Evolutionary conservation across 345 rosid species (phyloP).

Genomic region (Heritiera littoralis): DNA sequence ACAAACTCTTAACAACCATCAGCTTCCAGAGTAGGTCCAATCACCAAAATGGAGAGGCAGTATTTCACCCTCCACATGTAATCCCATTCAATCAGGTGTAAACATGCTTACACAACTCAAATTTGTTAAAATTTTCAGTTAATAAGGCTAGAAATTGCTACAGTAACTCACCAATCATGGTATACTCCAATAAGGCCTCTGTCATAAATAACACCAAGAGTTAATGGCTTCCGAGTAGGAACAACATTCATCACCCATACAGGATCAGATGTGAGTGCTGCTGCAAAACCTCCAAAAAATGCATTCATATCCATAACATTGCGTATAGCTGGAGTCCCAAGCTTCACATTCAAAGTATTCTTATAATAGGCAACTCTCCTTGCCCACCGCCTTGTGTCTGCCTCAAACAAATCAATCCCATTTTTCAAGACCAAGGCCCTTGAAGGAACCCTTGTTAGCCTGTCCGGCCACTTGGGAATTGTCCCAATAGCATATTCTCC

Average conservation of each 20-base stretch:
- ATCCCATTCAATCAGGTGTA: background rate
- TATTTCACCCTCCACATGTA: background rate
- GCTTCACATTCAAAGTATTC: conserved; percentile 56
- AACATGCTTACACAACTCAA: background rate
- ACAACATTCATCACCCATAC: conserved; percentile 97
- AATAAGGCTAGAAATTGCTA: background rate
- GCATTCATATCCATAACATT: conserved; percentile 98
- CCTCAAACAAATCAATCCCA: conserved; percentile 80
- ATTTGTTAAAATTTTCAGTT: background rate
- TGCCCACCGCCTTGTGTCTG: conserved; percentile 83
- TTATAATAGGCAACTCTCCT: conserved; percentile 88
- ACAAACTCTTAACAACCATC: background rate
- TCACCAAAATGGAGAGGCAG: background rate
- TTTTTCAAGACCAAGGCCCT: conserved; percentile 67
- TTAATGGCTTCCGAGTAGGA: conserved; percentile 77
- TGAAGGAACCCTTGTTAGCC: conserved; percentile 69
- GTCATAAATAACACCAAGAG: conserved; percentile 77
- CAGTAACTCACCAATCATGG: conserved; percentile 70
- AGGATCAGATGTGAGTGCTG: conserved; percentile 74
- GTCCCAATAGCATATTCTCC: conserved; percentile 70
- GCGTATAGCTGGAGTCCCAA: conserved; percentile 72
- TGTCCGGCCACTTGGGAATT: conserved; percentile 78
- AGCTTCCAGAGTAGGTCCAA: background rate
- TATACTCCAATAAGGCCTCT: conserved; percentile 88
- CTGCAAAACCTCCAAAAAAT: conserved; percentile 91